These are phyloP conservation scores for Myxozyma mucilagina DNA, from an alignment of 805 yeast species.

Conservation along the genomic window DNA sequence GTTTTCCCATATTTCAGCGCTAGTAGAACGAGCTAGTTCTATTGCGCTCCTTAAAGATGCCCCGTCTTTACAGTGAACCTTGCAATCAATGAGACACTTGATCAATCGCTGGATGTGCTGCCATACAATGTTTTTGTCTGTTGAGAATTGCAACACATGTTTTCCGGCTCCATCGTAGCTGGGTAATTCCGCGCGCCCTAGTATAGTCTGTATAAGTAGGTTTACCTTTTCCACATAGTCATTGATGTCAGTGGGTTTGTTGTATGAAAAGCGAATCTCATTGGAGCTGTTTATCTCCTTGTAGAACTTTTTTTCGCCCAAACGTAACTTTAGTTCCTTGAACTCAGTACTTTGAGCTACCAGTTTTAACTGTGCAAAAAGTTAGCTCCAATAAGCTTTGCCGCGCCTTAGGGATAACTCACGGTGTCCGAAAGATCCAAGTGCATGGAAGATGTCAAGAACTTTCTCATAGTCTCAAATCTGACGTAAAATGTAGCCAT, in stretches of 20 bases:
- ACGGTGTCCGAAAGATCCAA: conserved; percentile 12
- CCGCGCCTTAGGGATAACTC: neutral
- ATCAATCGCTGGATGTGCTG: conserved; percentile 48
- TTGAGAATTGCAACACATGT: conserved; percentile 44
- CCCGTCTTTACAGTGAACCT: conserved; percentile 46
- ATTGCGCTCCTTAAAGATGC: conserved; percentile 46
- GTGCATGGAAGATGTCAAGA: neutral
- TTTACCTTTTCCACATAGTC: conserved; percentile 45
- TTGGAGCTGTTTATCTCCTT: conserved; percentile 48
- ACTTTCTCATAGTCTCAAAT: conserved; percentile 47
- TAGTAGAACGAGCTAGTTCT: conserved; percentile 45
- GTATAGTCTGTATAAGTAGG: conserved; percentile 35
- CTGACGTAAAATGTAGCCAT: conserved; percentile 53
- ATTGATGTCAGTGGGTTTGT: conserved; percentile 36
- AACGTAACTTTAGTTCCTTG: conserved; percentile 44
- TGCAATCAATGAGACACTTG: conserved; percentile 49
- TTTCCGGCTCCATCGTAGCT: conserved; percentile 45
- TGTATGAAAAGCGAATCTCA: conserved; percentile 43
- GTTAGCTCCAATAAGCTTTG: neutral
- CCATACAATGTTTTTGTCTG: conserved; percentile 49
- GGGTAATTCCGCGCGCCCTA: conserved; percentile 54
- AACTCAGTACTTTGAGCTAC: conserved; percentile 48
- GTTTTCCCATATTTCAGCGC: conserved; percentile 55
- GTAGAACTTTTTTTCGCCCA: conserved; percentile 49
- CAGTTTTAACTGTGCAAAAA: conserved; percentile 25